Conservation (phyloP, 139 green algal species). For the Picochlorum costavermella region DNA sequence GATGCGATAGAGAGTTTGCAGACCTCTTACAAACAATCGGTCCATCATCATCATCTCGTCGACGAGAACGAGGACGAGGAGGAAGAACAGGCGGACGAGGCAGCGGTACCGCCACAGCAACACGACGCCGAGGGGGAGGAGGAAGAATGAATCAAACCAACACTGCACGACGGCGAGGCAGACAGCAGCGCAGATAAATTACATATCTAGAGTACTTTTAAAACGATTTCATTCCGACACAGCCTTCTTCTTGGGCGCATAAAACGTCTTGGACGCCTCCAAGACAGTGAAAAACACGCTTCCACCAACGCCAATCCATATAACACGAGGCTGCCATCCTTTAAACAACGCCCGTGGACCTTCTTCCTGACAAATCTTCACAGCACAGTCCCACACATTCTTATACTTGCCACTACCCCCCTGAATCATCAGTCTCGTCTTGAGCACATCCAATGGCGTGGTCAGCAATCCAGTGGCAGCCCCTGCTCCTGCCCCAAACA, state of each 20-base stretch:
- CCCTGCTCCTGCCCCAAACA: conserved; percentile 67
- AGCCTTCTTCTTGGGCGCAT: conserved; percentile 25
- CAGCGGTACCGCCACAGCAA: background rate
- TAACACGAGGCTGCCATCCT: conserved; percentile 85
- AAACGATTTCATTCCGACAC: background rate
- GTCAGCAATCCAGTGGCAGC: conserved; percentile 77
- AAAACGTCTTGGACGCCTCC: conserved; percentile 50
- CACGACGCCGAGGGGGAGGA: background rate
- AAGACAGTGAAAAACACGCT: conserved; percentile 86
- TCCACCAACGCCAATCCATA: conserved; percentile 93
- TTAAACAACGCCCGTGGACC: conserved; percentile 71
- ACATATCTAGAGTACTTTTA: background rate
- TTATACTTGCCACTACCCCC: conserved; percentile 47
- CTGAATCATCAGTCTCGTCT: conserved; percentile 89
- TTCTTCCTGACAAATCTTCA: conserved; percentile 71
- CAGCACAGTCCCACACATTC: conserved; percentile 44
- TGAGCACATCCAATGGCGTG: conserved; percentile 88
- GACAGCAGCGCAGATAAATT: background rate
- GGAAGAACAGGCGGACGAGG: background rate
- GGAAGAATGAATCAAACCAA: background rate
- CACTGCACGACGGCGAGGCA: no score
- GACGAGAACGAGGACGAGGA: background rate
- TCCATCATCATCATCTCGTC: background rate
- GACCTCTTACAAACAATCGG: conserved; percentile 20
- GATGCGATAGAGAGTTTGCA: conserved; percentile 20